phyloP scores from a whole-genome alignment of 208 protist species.

The Leishmania amazonensis region DNA sequence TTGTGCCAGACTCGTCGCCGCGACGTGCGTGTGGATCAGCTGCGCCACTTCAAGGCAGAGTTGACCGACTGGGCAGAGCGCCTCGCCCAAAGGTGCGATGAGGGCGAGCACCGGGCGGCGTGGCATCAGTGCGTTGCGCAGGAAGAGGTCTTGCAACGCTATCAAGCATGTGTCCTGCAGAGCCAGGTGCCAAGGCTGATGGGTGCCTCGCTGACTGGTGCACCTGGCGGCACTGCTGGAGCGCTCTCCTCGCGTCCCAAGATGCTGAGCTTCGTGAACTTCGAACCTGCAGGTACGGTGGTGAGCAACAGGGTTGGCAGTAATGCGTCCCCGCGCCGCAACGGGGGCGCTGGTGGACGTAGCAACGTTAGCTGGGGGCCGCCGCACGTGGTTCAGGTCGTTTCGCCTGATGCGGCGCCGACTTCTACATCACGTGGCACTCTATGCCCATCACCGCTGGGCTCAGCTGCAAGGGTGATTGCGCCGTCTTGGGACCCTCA shows the following conservation, averaged over 20 bases:
- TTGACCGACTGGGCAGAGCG: conserved; percentile 42
- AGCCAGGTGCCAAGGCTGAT: not conserved
- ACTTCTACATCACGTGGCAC: not conserved
- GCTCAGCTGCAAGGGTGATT: not conserved
- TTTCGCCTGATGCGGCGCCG: not conserved
- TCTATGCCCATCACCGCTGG: not conserved
- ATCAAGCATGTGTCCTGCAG: conserved; percentile 34
- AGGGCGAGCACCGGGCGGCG: conserved; percentile 22
- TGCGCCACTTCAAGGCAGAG: conserved; percentile 38
- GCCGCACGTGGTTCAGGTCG: not conserved
- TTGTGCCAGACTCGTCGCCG: conserved; percentile 17
- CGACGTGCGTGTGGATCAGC: conserved; percentile 20
- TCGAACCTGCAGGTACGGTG: not conserved
- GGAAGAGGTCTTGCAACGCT: conserved; percentile 38
- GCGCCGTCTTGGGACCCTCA: not conserved
- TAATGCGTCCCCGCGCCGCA: not conserved
- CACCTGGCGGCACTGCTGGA: not conserved
- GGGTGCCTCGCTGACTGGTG: not conserved
- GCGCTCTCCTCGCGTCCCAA: not conserved
- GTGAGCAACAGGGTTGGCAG: not conserved
- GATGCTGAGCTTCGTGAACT: conserved; percentile 7
- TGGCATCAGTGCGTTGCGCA: conserved; percentile 49
- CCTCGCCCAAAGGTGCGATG: conserved; percentile 40
- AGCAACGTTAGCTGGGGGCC: conserved; percentile 21
- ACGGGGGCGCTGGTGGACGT: conserved; percentile 3